Base-by-base conservation (phyloP, 2,329 filamentous ascomycete species). In the Clarireedia monteithiana region DNA sequence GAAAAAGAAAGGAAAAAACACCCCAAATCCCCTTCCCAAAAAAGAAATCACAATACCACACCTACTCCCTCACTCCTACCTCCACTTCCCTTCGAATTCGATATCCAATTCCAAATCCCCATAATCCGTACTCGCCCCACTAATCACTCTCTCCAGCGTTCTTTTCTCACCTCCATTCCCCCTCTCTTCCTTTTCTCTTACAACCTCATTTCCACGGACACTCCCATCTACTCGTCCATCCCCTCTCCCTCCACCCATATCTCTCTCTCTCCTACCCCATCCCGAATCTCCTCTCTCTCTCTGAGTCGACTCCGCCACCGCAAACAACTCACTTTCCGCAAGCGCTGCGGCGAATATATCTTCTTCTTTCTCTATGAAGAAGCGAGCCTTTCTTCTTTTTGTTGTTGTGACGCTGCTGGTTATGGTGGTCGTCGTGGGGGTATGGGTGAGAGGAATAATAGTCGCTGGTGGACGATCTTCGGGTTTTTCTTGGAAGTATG, bases 351-450 rank as follows among this genome's bases (percentile, higher is more conserved):
- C 53, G 5, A 59, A 39, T 1, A 63, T 36, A 48, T 66, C 64
- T 15, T 64, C 62, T 24, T 65, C 64, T 20, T 65, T 67, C 39
- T 66, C 64, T 20, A 63, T 52, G 26, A 66, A 66, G 51, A 63
- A 66, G n/a, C 60, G 58, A 15, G 46, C 20, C 56, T 61, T 2
- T 60, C 48, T 44, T 20, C 20, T 20, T 20, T 2, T 20, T 20
- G 20, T 20, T 20, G 20, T 20, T 20, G 20, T 20, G 20, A 20
- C 20, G 20, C 20, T 20, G 20, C 20, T 20, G 20, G 20, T 20
- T 47, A 55, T 6, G 45, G 42, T 26, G 53, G 50, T 7, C 42
- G 47, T 15, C 27, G 46, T 47, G 15, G 46, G 24, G 14, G 51
- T 55, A 2, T 44, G 38, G 38, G 57, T 14, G 44, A 24, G 26